Base-by-base conservation (phyloP, 441 rosid species). In the Omphalea diandra region DNA sequence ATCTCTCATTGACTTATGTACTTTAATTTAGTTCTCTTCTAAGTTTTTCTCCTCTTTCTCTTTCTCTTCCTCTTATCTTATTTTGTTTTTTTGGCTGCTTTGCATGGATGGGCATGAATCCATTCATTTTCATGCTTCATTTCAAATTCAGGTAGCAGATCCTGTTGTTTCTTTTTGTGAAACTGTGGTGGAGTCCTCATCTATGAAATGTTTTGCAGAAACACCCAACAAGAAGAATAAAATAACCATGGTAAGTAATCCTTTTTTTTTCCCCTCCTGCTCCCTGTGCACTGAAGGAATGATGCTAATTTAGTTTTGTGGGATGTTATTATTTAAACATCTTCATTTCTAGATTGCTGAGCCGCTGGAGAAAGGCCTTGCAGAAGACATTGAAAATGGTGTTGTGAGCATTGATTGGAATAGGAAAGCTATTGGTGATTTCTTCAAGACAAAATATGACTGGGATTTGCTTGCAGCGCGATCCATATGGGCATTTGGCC, bases 381-480 rank as follows among this genome's bases (percentile, higher is more conserved):
- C 99, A 2, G 96, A 94, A 75, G 93, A 92, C 82, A 92, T 92
- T 76, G 99, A 94, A 82, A 90, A 88, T 63, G 85, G 94, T 54
- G 86, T 84, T 56, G 97, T 92, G n/a, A 92, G 94, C 83, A 83
- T 83, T 63, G 98, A 90, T 79, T 90, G 96, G 98, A 90, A 83
- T 72, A 75, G 90, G 66, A 94, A 87, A 82, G 86, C 83, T 29
- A 89, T 90, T 22, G 97, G 98, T 38, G 99, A 94, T 78, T 94
- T 94, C 85, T 92, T 94, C 78, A 88, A 84, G 81, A 86, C 90
- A 72, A 92, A 87, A 74, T 94, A 92, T 81, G 98, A 90, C 71
- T 94, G 99, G 98, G 98, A 94, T 87, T 79, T 94, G 81, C 94
- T 94, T 67, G 99, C 98, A 22, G 97, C 98, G 4, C 88, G 98